Base-by-base conservation (phyloP, 768 basidiomycete species). In the Bullera alba region DNA sequence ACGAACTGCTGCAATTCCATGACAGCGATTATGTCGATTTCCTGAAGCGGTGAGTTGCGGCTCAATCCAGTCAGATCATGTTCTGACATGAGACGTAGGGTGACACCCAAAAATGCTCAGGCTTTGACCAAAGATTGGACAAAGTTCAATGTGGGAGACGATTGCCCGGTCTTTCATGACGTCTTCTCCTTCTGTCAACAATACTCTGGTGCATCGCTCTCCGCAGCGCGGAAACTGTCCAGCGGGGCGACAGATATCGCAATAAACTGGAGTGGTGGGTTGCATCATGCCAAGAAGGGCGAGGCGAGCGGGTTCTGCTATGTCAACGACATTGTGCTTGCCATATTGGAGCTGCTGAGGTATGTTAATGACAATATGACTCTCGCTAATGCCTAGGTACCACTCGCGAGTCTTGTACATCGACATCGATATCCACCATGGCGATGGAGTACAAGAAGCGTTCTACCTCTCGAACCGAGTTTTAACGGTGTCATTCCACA, bases 231-330 rank as follows among this genome's bases (percentile, higher is more conserved):
- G 17, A 92, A 90, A 70, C 77, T 97, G 2, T 83, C 81, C 45
- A 79, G 85, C 2, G 89, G 88, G 1, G 69, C 83, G 2, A 89
- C 91, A 16, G 95, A 99, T 73, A 96, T 93, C 36, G 95, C 95
- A 0, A 89, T 99, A 62, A 97, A 96, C 67, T 99, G 95, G 95
- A 91, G 91, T 19, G 95, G 95, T 0, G 95, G 95, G 0, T 78
- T 99, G 17, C 95, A 99, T 73, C 95, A 99, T 63, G 95, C 93
- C 2, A 97, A 97, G 76, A 85, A 92, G 56, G 87, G 88, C 0
- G 93, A 97, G 75, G 92, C 95, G 6, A 96, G 91, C 64, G 93
- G 93, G 1, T 99, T 99, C 71, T 99, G 93, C 74, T 99, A 96
- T 70, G 81, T 97, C 19, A 99, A 99, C 69, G 92, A 96, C 67